Percentiles rank a stretch among this genome's conserved stretches.
Evolutionary conservation across 441 rosid species (phyloP).

Genomic region (Populus tomentosa): DNA sequence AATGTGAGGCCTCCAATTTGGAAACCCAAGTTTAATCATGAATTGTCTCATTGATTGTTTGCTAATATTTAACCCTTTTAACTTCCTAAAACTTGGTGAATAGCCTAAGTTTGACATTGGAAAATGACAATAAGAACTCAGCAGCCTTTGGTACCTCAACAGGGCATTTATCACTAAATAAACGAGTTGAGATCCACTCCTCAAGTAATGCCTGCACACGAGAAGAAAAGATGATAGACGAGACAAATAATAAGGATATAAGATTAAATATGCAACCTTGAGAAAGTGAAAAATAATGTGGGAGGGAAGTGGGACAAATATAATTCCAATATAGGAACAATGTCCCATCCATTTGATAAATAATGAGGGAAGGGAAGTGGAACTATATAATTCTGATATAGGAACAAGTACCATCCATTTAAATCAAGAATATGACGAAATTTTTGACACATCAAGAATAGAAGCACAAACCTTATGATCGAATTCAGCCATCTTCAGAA

Average conservation of each 20-base stretch:
- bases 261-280: neutral
- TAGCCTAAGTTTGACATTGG: neutral
- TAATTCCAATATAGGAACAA: neutral
- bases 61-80: neutral
- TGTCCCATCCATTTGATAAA: neutral
- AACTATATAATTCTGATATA: conserved; percentile 2
- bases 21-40: neutral
- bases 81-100: neutral
- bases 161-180: conserved; percentile 55
- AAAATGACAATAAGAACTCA: conserved; percentile 3
- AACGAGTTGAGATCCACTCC: conserved; percentile 80
- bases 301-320: neutral
- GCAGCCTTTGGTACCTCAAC: conserved; percentile 43
- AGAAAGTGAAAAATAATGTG: neutral
- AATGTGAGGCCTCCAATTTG: neutral
- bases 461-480: conserved; percentile 72
- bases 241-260: neutral
- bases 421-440: conserved; percentile 3
- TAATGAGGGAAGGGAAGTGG: neutral
- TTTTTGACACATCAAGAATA: neutral
- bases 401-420: neutral
- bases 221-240: conserved; percentile 2
- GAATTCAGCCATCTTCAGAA: conserved; percentile 89
- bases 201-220: conserved; percentile 76
- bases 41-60: neutral